Conservation (phyloP, 2,329 filamentous ascomycete species). For the Venturia pyrina region DNA sequence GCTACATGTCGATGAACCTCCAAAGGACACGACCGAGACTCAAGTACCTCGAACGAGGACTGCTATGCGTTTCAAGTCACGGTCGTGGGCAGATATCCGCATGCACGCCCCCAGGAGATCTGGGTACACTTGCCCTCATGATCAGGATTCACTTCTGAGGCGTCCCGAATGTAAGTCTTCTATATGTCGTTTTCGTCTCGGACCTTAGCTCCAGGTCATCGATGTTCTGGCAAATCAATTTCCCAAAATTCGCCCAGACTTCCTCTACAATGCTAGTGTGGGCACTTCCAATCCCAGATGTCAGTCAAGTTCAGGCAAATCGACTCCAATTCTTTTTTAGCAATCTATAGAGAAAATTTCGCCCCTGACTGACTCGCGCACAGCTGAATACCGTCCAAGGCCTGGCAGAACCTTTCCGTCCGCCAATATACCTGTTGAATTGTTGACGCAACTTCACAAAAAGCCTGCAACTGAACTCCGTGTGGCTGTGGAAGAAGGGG, state of each 20-base stretch:
- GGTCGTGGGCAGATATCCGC: not conserved
- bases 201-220: not conserved
- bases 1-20: not conserved
- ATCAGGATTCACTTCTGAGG: not conserved
- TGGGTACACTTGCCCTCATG: not conserved
- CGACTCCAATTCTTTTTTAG: not conserved
- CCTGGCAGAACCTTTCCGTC: slow-evolving; percentile 1
- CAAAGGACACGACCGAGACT: not conserved
- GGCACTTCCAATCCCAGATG: too few relatives aligned
- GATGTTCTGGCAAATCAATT: not conserved
- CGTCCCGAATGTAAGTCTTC: not conserved
- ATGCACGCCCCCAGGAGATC: not conserved
- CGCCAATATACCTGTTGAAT: not conserved
- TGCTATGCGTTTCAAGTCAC: not conserved
- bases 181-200: not conserved
- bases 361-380: not conserved
- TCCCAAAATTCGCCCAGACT: too few relatives aligned
- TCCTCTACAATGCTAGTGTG: too few relatives aligned
- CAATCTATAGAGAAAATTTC: not conserved
- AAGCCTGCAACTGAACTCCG: not conserved
- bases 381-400: not conserved
- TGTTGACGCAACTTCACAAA: not conserved
- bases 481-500: not conserved
- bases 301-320: not conserved
- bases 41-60: not conserved